Percentiles rank a stretch among this genome's conserved stretches.
These are phyloP conservation scores for Hsuehochloa calcarea DNA, from an alignment of 176 grass and related monocot species.

Conservation along the genomic window DNA sequence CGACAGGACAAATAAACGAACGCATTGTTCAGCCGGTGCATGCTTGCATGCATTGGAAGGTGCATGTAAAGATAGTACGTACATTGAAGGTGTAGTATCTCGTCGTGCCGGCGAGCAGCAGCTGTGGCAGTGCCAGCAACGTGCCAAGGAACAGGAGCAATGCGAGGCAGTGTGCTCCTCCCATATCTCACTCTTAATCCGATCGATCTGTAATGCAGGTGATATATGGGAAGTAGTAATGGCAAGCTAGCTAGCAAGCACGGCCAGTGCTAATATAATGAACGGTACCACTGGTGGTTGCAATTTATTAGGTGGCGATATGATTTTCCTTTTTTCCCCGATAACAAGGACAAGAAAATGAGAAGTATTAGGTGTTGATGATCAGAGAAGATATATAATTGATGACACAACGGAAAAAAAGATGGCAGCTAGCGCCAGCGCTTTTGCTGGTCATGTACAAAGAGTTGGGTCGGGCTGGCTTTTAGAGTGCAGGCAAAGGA, in stretches of 20 bases:
- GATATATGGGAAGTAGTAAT: neutral
- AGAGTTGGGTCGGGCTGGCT: conserved; percentile 69
- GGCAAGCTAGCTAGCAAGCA: conserved; percentile 10
- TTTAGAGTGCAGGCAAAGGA: conserved; percentile 86
- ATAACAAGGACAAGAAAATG: neutral
- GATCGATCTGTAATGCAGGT: neutral
- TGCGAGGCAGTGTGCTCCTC: neutral
- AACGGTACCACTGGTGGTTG: conserved; percentile 1
- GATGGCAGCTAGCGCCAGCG: neutral
- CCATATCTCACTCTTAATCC: conserved; percentile 26
- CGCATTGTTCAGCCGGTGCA: neutral
- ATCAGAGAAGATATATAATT: neutral
- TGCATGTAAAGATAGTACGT: neutral
- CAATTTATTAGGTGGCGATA: conserved; percentile 55
- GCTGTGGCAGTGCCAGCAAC: conserved; percentile 27
- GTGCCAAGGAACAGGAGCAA: conserved; percentile 26
- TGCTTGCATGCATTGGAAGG: neutral
- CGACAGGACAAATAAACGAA: neutral
- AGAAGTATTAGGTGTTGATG: conserved; percentile 31
- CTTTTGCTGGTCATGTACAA: conserved; percentile 43
- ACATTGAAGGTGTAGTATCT: conserved; percentile 75
- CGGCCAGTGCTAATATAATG: neutral
- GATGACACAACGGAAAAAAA: neutral
- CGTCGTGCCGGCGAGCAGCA: conserved; percentile 26
- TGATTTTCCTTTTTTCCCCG: neutral